phyloP scores from a whole-genome alignment of 2,329 filamentous ascomycete species.

The Fusarium devonianum region DNA sequence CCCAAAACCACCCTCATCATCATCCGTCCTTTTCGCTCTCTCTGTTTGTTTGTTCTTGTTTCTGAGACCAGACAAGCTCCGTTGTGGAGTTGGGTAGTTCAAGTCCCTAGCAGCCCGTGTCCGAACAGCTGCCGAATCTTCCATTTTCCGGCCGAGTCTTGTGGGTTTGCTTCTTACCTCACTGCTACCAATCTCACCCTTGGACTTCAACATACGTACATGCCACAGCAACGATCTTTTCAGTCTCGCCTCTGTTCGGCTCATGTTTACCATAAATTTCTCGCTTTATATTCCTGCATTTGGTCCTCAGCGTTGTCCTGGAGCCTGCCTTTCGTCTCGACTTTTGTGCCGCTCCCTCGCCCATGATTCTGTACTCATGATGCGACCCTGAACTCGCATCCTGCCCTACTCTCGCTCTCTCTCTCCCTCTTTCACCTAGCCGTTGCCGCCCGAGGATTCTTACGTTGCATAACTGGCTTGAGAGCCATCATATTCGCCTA shows the following conservation, averaged over 20 bases:
- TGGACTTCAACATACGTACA: slow-evolving; percentile 17
- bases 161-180: slow-evolving; percentile 27
- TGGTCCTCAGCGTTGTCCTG: neutral
- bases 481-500: slow-evolving; percentile 16
- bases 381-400: slow-evolving; percentile 34
- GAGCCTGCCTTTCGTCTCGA: slow-evolving; percentile 6
- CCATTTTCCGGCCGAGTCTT: slow-evolving; percentile 35
- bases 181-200: slow-evolving; percentile 28
- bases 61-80: slow-evolving; percentile 8
- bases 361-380: slow-evolving; percentile 35
- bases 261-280: slow-evolving; percentile 4
- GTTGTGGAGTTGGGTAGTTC: slow-evolving; percentile 4
- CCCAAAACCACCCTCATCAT: slow-evolving; percentile 29
- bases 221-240: slow-evolving; percentile 19
- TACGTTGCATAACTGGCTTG: too few relatives aligned
- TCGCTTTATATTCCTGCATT: neutral
- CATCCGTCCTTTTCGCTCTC: slow-evolving; percentile 19
- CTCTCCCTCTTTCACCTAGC: too few relatives aligned
- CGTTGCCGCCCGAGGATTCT: too few relatives aligned
- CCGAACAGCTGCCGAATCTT: slow-evolving; percentile 29
- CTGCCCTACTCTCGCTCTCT: too few relatives aligned
- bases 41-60: slow-evolving; percentile 5
- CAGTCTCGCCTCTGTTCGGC: slow-evolving; percentile 5
- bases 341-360: slow-evolving; percentile 6
- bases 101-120: slow-evolving; percentile 3